Base-by-base conservation (phyloP, 1,284 basidiomycete species). In the Apiotrichum mycotoxinovorans region DNA sequence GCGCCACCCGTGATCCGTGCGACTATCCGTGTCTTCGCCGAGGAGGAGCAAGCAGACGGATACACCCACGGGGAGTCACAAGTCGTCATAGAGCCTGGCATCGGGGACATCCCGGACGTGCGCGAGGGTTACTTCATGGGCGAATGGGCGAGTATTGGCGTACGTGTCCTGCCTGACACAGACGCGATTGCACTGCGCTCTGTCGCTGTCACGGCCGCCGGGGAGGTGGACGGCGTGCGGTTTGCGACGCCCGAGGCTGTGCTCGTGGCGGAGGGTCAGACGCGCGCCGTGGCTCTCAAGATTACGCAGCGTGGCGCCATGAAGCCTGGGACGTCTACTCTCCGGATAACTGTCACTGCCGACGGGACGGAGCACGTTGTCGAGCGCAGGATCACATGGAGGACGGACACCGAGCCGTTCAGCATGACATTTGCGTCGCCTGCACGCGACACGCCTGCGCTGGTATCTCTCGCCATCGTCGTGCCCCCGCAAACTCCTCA, bases 101-200 rank as follows among this genome's bases (percentile, higher is more conserved):
- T 66, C 18, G 58, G 44, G 2, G 35, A 64, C 2, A 46, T 68
- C 3, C 72, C 72, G 0, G 68, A 72, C 50, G 42, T 66, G 12
- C 40, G 74, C 3, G 66, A 70, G 42, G 72, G 72, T 4, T 60
- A 60, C 62, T 46, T 70, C 15, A 63, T 70, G 65, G 74, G 74
- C 4, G 59, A 66, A 8, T 71, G 65, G 63, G 41, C 67, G 0
- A 58, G 62, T 0, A 25, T 71, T 2, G 65, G 51, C 2, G 33
- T 72, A 4, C 55, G 65, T 23, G 56, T 52, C 2, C 54, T 56
- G 1, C 54, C n/a, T n/a, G n/a, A n/a, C n/a, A n/a, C n/a, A n/a
- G n/a, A n/a, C 49, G 1, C 48, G 56, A 4, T 51, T 43, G 7
- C 52, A 53, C 40, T 22, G 40, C 40, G 40, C 40, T 11, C 34